Evolutionary conservation across 495 filamentous ascomycete genomes (phyloP).

Genomic region (Opeltia flavorubescens): DNA sequence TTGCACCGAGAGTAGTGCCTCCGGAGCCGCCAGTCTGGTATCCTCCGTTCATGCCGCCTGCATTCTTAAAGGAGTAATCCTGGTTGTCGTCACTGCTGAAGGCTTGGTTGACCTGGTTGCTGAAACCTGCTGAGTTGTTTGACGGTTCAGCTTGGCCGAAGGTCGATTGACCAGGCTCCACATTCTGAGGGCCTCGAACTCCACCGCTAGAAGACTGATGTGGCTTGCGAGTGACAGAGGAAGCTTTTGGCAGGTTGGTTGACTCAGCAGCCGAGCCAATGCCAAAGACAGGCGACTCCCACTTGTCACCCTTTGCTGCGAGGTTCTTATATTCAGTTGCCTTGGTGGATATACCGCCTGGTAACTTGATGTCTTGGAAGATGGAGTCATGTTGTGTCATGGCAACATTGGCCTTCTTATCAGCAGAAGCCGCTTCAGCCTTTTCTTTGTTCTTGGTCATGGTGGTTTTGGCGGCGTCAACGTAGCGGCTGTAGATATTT

Average conservation of each 20-base stretch:
- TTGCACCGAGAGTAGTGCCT: constrained; percentile 27
- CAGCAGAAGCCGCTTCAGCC: constrained; percentile 41
- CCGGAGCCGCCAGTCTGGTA: constrained; percentile 1
- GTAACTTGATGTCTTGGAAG: constrained; percentile 76
- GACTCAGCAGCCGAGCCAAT: constrained; percentile 69
- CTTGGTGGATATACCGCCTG: constrained; percentile 84
- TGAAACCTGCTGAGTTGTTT: constrained; percentile 30
- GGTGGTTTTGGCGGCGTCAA: constrained; percentile 58
- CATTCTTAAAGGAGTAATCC: constrained; percentile 13
- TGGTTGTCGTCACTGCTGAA: constrained; percentile 24
- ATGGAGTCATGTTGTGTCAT: constrained; percentile 82
- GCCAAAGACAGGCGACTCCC: constrained; percentile 89
- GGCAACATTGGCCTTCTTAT: constrained; percentile 70
- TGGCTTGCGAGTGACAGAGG: constrained; percentile 52
- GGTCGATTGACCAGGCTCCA: constrained; percentile 16
- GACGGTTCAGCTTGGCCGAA: constrained; percentile 12
- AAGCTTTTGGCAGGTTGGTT: constrained; percentile 49
- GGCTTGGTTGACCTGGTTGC: constrained; percentile 39
- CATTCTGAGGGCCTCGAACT: constrained; percentile 23
- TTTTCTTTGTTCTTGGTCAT: constrained; percentile 61
- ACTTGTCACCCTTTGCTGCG: constrained; percentile 75
- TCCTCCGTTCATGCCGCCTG: constrained; percentile 6
- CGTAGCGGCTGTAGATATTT: constrained; percentile 80
- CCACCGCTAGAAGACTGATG: constrained; percentile 30
- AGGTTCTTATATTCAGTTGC: constrained; percentile 89